A percentile compares a stretch with the other conserved stretches of the same genome.
These are phyloP conservation scores for Alternaria rosae DNA, from an alignment of 2,329 filamentous ascomycete species.

Conservation along the genomic window DNA sequence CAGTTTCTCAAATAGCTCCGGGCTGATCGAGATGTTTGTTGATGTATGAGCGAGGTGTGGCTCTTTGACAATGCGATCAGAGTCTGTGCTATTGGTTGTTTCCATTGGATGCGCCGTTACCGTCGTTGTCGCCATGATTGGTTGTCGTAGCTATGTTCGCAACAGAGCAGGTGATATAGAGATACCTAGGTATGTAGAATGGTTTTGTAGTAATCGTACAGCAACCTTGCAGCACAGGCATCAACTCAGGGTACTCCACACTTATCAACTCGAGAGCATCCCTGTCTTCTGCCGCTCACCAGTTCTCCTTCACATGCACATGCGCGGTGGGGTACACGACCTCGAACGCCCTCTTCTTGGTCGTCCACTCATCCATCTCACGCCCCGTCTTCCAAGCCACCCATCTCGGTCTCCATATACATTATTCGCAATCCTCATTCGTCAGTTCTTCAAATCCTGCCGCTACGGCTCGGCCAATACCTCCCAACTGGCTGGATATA, in stretches of 20 bases:
- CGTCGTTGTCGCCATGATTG: conserved; percentile 5
- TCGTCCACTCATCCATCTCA: background rate
- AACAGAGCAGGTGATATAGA: background rate
- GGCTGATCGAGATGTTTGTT: conserved; percentile 38
- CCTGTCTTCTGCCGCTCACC: background rate
- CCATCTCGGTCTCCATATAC: background rate
- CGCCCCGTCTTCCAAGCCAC: background rate
- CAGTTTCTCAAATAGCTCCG: conserved; percentile 41
- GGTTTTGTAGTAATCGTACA: background rate
- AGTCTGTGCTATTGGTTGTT: conserved; percentile 11
- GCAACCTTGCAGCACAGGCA: background rate
- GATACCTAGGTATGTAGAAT: background rate
- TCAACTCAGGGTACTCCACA: background rate
- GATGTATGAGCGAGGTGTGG: conserved; percentile 28
- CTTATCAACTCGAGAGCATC: background rate
- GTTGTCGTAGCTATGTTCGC: conserved; percentile 4
- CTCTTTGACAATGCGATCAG: conserved; percentile 30
- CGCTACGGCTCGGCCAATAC: background rate
- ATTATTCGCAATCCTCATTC: background rate
- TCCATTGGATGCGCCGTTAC: background rate
- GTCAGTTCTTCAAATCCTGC: background rate
- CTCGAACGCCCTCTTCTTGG: background rate
- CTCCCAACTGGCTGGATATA: background rate
- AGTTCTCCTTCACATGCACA: background rate
- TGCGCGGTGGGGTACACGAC: background rate